These are phyloP conservation scores for Chimonanthus salicifolius DNA, from an alignment of 164 flowering plant genomes.

Conservation along the genomic window DNA sequence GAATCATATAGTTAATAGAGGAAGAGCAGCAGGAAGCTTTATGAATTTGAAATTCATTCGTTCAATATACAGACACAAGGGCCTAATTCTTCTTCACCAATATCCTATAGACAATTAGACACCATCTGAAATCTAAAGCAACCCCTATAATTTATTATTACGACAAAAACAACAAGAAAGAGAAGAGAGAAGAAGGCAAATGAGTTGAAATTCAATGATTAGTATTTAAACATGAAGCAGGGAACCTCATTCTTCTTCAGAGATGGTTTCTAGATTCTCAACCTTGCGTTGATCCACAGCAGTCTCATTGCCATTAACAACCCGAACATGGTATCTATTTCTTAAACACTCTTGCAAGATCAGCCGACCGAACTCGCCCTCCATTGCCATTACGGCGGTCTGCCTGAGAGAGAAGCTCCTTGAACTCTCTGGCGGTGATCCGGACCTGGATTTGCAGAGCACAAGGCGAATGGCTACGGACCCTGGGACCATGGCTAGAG, in stretches of 20 bases:
- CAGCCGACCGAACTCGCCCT: not conserved
- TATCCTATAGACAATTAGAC: no score
- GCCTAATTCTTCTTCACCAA: no score
- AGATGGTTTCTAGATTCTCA: not conserved
- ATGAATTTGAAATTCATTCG: no score
- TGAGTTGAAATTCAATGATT: not conserved
- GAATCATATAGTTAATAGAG: no score
- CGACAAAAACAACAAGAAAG: not conserved
- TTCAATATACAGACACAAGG: no score
- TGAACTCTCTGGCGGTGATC: not conserved
- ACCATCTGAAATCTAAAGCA: not conserved
- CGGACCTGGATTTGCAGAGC: not conserved
- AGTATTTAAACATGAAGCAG: not conserved
- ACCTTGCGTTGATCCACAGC: not conserved
- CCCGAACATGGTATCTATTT: not conserved
- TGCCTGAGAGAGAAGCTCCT: not conserved
- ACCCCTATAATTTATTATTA: not conserved
- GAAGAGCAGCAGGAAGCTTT: no score
- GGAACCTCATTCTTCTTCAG: constrained; percentile 1
- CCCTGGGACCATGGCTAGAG: not conserved
- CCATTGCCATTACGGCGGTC: not conserved
- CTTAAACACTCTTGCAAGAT: not conserved
- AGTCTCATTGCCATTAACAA: not conserved
- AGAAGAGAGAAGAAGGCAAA: not conserved
- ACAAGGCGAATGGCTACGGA: not conserved